Percentiles rank a stretch among this genome's conserved stretches.
phyloP scores from a whole-genome alignment of 2,329 filamentous ascomycete genomes.

The Cercospora canescens region DNA sequence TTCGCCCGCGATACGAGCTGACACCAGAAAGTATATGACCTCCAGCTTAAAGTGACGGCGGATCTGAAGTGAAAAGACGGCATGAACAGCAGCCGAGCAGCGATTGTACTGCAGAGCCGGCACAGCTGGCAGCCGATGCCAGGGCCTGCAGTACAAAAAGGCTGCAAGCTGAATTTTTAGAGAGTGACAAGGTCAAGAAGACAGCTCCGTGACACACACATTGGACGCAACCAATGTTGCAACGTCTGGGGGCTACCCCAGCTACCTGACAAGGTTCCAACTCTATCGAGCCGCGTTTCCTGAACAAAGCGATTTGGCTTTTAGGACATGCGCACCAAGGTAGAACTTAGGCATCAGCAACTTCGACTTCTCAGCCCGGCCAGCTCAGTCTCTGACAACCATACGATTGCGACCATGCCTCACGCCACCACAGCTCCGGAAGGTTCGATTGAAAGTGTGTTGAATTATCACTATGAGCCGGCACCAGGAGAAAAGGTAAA shows the following conservation, averaged over 20 bases:
- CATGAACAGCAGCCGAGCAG: not conserved
- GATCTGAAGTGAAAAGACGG: not conserved
- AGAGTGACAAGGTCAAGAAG: not conserved
- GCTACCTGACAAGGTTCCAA: not conserved
- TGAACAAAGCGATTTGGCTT: not conserved
- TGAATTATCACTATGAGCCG: conserved; percentile 12
- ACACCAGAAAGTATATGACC: too few species aligned
- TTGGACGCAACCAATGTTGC: not conserved
- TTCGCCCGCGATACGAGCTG: too few species aligned
- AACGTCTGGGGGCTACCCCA: not conserved
- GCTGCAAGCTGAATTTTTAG: not conserved
- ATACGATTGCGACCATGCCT: not conserved
- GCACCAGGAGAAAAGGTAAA: not conserved
- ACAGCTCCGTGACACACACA: not conserved
- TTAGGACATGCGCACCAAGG: not conserved
- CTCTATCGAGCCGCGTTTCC: not conserved
- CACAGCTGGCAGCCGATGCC: not conserved
- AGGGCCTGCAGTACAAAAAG: not conserved
- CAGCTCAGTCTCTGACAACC: not conserved
- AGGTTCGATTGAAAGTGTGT: not conserved
- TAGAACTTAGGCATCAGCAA: too few species aligned
- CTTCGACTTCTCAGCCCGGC: too few species aligned
- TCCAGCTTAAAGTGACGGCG: too few species aligned
- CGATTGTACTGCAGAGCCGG: not conserved
- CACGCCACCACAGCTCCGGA: conserved; percentile 3